A percentile compares a stretch with the other conserved stretches of the same genome.
phyloP scores from a whole-genome alignment of 2,329 filamentous ascomycete species.

The Neonectria magnoliae region DNA sequence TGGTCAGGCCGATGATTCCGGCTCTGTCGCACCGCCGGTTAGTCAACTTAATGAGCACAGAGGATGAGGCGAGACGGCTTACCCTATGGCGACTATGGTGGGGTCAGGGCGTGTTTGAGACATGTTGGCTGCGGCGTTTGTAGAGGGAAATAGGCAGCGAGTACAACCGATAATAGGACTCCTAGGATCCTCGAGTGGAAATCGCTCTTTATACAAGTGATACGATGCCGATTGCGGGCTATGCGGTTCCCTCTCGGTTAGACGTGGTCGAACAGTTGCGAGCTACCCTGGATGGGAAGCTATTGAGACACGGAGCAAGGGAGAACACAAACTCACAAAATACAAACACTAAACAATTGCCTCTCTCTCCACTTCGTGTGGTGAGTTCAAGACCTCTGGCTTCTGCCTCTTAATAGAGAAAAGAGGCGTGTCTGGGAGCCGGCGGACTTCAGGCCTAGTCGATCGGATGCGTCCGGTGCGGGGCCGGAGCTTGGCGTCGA shows the following conservation, averaged over 20 bases:
- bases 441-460: background rate
- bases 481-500: slow-evolving; percentile 11
- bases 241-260: background rate
- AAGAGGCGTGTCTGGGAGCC: background rate
- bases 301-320: background rate
- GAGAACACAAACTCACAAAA: background rate
- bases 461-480: slow-evolving; percentile 23
- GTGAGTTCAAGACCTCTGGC: too few species aligned
- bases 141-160: background rate
- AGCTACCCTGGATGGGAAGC: background rate
- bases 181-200: background rate
- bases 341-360: background rate
- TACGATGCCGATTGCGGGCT: slow-evolving; percentile 8
- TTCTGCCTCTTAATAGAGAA: background rate
- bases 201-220: slow-evolving; percentile 1
- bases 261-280: background rate
- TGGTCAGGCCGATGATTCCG: slow-evolving; percentile 63
- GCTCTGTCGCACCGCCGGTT: slow-evolving; percentile 49
- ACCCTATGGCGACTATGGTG: slow-evolving; percentile 45
- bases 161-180: background rate
- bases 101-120: slow-evolving; percentile 5
- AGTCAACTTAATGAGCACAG: background rate
- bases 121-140: slow-evolving; percentile 20
- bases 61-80: background rate
- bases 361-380: background rate